phyloP scores from a whole-genome alignment of 352 stramenopile species.

The Pythium pectinolyticum region DNA sequence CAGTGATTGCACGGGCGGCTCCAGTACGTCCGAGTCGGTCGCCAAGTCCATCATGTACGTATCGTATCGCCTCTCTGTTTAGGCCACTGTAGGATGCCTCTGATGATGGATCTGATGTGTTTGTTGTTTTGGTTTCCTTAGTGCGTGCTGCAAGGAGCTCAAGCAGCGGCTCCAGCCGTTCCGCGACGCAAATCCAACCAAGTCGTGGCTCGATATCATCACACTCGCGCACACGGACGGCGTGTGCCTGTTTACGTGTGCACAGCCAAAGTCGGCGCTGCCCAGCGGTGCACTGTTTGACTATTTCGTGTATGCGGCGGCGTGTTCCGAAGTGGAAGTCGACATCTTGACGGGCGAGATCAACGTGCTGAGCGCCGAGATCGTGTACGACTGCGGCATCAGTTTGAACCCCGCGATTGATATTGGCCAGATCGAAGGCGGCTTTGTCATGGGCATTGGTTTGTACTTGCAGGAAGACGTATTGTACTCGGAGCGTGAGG shows the following conservation, averaged over 20 bases:
- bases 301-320: constrained; percentile 50
- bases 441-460: constrained; percentile 54
- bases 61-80: background rate
- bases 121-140: constrained; percentile 7
- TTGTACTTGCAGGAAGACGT: constrained; percentile 53
- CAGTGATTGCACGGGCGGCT: constrained; percentile 43
- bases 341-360: constrained; percentile 60
- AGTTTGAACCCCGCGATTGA: constrained; percentile 53
- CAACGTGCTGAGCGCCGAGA: constrained; percentile 35
- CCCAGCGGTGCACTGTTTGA: constrained; percentile 25
- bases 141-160: constrained; percentile 45
- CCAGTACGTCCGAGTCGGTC: constrained; percentile 59
- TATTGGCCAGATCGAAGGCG: constrained; percentile 68
- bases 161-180: constrained; percentile 39
- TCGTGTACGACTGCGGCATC: constrained; percentile 60
- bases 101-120: background rate
- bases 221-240: constrained; percentile 17
- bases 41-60: constrained; percentile 37
- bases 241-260: constrained; percentile 34
- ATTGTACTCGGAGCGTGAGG: constrained; percentile 24
- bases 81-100: no score
- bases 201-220: constrained; percentile 31
- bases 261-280: constrained; percentile 21
- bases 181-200: constrained; percentile 16
- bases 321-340: constrained; percentile 49